Conservation (phyloP, 805 yeast species). For the Wickerhamomyces bovis region DNA sequence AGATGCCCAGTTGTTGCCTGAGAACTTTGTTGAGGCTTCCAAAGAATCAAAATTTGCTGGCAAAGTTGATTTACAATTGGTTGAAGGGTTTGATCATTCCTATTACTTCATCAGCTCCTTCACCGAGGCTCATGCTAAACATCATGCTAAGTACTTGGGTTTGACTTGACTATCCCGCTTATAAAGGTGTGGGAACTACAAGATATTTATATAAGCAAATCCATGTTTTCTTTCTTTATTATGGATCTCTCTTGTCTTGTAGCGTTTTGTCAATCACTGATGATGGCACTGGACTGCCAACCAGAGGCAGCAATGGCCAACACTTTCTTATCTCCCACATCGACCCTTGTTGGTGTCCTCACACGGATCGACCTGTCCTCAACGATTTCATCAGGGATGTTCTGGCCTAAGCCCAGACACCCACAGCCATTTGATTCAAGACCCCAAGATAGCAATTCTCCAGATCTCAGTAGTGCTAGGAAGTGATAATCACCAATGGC, state of each 20-base stretch:
- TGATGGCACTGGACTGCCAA: constrained; percentile 72
- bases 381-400: constrained; percentile 14
- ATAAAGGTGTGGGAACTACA: background rate
- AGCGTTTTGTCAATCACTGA: constrained; percentile 15
- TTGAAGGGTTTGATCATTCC: constrained; percentile 86
- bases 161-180: constrained; percentile 20
- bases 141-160: constrained; percentile 66
- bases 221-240: background rate
- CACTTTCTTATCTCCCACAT: constrained; percentile 23
- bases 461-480: constrained; percentile 54
- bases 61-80: constrained; percentile 52
- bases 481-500: constrained; percentile 70
- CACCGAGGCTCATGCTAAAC: constrained; percentile 76
- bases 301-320: constrained; percentile 68
- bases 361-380: constrained; percentile 27
- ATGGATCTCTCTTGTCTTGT: constrained; percentile 5
- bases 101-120: constrained; percentile 81
- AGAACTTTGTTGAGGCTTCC: constrained; percentile 54
- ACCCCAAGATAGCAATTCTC: constrained; percentile 64
- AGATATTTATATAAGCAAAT: background rate
- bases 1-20: constrained; percentile 67
- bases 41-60: constrained; percentile 54
- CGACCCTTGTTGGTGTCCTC: constrained; percentile 37
- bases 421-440: constrained; percentile 57
- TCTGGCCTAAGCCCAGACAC: constrained; percentile 58